Conservation (phyloP, 768 basidiomycete species). For the Boletus rubroflammeus region DNA sequence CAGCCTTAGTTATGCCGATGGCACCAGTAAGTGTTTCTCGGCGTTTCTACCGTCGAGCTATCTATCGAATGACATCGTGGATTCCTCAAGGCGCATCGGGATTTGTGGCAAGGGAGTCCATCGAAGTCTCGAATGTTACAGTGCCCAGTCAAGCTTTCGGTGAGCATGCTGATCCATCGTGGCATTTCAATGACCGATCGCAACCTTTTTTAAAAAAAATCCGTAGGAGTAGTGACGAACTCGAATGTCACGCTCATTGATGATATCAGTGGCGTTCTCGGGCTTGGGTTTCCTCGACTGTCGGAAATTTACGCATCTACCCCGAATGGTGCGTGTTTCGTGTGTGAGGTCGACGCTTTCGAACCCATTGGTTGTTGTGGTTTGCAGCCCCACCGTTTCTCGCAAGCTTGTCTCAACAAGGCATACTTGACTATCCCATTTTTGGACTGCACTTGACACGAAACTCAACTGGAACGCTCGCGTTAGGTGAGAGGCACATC, state of each 20-base stretch:
- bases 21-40: conserved; percentile 49
- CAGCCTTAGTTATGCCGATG: conserved; percentile 60
- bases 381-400: conserved; percentile 65
- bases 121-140: conserved; percentile 59
- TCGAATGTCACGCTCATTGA: conserved; percentile 63
- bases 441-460: conserved; percentile 68
- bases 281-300: conserved; percentile 72
- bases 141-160: conserved; percentile 64
- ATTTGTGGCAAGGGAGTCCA: conserved; percentile 64
- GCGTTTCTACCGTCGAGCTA: not conserved
- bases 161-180: conserved; percentile 31
- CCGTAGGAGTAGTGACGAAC: conserved; percentile 53
- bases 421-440: conserved; percentile 66
- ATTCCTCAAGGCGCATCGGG: conserved; percentile 54
- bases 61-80: not conserved
- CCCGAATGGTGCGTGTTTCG: conserved; percentile 45
- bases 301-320: conserved; percentile 51
- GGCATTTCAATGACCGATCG: not conserved
- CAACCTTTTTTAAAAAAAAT: not conserved
- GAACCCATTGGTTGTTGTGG: not conserved
- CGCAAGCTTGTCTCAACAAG: conserved; percentile 55
- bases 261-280: conserved; percentile 67
- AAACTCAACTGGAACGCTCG: conserved; percentile 57
- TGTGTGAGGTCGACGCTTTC: not conserved
- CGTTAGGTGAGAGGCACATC: conserved; percentile 48